Conservation (phyloP, 805 yeast genomes). For the Cyberlindnera meyerae region DNA sequence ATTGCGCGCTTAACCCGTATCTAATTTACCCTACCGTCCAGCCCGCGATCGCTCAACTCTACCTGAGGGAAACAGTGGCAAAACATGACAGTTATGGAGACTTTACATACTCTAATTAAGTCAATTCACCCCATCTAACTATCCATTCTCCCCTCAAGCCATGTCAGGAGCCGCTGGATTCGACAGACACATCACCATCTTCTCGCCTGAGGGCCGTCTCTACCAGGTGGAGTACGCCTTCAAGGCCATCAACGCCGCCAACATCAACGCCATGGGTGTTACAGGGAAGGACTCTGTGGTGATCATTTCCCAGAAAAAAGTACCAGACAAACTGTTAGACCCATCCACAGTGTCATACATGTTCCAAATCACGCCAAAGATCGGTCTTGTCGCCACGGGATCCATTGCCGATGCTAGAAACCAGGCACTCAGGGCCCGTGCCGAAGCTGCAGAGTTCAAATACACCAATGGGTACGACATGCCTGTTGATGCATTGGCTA, state of each 20-base stretch:
- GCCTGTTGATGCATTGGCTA: conserved; percentile 90
- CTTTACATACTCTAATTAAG: no score
- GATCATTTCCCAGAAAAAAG: conserved; percentile 89
- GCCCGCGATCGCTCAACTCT: no score
- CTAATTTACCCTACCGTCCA: no score
- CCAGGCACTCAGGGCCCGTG: conserved; percentile 81
- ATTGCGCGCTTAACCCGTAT: no score
- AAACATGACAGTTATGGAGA: no score
- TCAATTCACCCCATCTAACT: no score
- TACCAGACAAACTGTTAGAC: conserved; percentile 91
- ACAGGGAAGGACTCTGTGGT: conserved; percentile 86
- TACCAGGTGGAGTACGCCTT: conserved; percentile 98
- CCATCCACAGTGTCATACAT: conserved; percentile 81
- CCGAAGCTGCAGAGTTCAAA: conserved; percentile 94
- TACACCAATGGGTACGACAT: conserved; percentile 94
- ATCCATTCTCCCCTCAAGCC: no score
- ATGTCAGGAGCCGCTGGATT: conserved; percentile 78
- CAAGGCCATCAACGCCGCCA: conserved; percentile 91
- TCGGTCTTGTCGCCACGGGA: conserved; percentile 92
- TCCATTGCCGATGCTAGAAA: conserved; percentile 95
- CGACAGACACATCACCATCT: conserved; percentile 97
- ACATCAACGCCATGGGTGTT: conserved; percentile 83
- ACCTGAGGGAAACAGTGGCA: no score
- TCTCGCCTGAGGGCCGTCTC: conserved; percentile 96
- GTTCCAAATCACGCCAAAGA: conserved; percentile 71